Evolutionary conservation across 768 basidiomycete genomes (phyloP).

Genomic region (Flagelloscypha sp.): DNA sequence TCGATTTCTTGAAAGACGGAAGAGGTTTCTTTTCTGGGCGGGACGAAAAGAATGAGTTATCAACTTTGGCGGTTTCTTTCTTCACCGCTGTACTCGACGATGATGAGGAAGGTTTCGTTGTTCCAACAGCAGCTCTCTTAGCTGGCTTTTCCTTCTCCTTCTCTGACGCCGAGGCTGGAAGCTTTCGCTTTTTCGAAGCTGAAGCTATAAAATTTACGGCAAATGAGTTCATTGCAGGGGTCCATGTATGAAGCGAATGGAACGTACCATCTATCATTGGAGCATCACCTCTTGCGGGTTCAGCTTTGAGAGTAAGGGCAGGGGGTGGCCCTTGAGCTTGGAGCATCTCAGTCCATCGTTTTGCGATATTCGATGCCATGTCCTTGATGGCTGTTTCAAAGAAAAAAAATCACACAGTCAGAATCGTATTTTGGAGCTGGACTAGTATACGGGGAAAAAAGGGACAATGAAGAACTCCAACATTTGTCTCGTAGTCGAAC

Average conservation of each 20-base stretch:
- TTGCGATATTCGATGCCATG: slow-evolving; percentile 84
- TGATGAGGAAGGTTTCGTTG: slow-evolving; percentile 21
- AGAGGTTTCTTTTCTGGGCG: slow-evolving; percentile 79
- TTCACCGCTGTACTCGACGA: slow-evolving; percentile 34
- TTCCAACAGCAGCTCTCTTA: slow-evolving; percentile 59
- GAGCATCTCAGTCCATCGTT: slow-evolving; percentile 68
- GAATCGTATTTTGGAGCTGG: slow-evolving; percentile 44
- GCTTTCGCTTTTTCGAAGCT: slow-evolving; percentile 71
- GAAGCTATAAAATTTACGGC: slow-evolving; percentile 30
- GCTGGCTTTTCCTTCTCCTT: slow-evolving; percentile 43
- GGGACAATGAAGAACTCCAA: slow-evolving; percentile 12
- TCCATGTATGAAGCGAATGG: slow-evolving; percentile 34
- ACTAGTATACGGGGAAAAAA: slow-evolving; percentile 14
- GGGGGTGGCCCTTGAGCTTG: slow-evolving; percentile 30
- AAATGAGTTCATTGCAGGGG: slow-evolving; percentile 18
- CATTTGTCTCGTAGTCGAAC: too few species aligned
- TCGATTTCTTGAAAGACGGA: slow-evolving; percentile 84
- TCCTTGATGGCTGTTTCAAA: slow-evolving; percentile 78
- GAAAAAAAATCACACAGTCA: slow-evolving; percentile 47
- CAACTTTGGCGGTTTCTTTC: slow-evolving; percentile 77
- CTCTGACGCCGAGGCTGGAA: slow-evolving; percentile 37
- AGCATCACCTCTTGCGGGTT: too few species aligned
- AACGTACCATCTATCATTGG: slow-evolving; percentile 65
- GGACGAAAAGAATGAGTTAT: slow-evolving; percentile 83
- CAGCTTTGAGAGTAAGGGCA: too few species aligned